These are phyloP conservation scores for Rhizophora apiculata DNA, from an alignment of 345 rosid genomes.

Conservation along the genomic window DNA sequence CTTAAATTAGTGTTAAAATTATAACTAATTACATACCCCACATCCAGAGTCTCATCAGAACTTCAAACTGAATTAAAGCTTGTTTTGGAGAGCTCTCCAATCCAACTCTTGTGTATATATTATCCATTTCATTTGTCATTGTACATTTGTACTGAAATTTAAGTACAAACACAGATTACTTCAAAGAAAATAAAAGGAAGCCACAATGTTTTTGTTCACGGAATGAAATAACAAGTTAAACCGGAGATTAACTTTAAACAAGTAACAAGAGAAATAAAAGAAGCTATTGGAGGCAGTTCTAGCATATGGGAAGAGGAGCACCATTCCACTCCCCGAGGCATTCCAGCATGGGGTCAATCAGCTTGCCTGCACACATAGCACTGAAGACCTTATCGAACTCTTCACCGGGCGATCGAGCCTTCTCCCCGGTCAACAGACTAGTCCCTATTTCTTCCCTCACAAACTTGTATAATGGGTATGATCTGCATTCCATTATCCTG, in stretches of 20 bases:
- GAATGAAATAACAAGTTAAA: neutral
- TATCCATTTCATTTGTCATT: neutral
- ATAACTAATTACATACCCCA: neutral
- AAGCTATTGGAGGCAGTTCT: neutral
- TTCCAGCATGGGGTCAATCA: slow-evolving; percentile 32
- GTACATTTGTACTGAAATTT: neutral
- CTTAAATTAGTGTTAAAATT: too few species aligned
- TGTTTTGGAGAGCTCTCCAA: neutral
- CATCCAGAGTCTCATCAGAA: neutral
- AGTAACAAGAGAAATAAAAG: neutral
- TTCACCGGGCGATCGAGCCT: slow-evolving; percentile 23
- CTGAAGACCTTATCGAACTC: slow-evolving; percentile 31
- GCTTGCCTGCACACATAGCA: slow-evolving; percentile 27
- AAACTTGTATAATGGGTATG: slow-evolving; percentile 34
- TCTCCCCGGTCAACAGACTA: slow-evolving; percentile 27
- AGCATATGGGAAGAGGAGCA: slow-evolving; percentile 26
- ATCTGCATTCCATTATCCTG: slow-evolving; percentile 29
- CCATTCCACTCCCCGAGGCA: slow-evolving; percentile 32
- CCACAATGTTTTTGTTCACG: too few species aligned
- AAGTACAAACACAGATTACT: neutral
- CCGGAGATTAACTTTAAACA: neutral
- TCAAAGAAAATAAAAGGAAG: too few species aligned
- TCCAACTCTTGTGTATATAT: neutral
- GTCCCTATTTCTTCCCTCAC: slow-evolving; percentile 31
- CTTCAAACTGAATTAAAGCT: neutral